A percentile compares a stretch with the other conserved stretches of the same genome.
phyloP scores from a whole-genome alignment of 2,329 filamentous ascomycete species.

The Fusarium sp. region DNA sequence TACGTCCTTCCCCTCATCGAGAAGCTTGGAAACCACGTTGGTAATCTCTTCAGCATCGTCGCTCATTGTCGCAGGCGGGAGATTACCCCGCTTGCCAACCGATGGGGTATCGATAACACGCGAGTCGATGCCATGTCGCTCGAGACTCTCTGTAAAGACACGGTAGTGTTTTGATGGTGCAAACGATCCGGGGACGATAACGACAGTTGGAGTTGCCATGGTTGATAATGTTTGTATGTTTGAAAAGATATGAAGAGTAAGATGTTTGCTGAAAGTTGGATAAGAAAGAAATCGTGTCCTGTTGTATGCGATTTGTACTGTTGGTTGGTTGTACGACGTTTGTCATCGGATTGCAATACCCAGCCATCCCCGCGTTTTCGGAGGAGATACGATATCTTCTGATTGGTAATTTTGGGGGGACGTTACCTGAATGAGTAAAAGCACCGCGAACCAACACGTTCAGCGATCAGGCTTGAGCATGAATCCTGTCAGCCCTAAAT shows the following conservation, averaged over 20 bases:
- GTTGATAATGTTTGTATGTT: rapidly evolving
- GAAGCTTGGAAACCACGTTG: background rate
- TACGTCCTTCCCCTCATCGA: constrained; percentile 1
- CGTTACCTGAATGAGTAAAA: background rate
- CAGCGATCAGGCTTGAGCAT: background rate
- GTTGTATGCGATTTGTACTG: background rate
- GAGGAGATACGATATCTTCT: background rate
- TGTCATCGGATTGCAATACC: background rate
- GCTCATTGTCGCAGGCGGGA: constrained; percentile 15
- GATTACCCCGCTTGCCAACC: constrained; percentile 2
- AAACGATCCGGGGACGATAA: constrained; percentile 24
- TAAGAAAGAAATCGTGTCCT: background rate
- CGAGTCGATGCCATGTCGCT: background rate
- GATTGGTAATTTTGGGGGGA: background rate
- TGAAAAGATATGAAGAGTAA: too few species aligned
- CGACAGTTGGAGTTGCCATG: background rate
- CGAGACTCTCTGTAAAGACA: background rate
- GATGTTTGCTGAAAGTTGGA: rapidly evolving
- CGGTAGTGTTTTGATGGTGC: constrained; percentile 5
- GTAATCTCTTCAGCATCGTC: constrained; percentile 13
- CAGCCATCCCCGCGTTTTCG: background rate
- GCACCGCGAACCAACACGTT: background rate
- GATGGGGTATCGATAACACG: constrained; percentile 6
- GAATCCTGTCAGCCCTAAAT: background rate
- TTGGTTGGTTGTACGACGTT: background rate